Conservation (phyloP, 192 early-diverging fungal genomes). For the Rhizophagus prolifer region DNA sequence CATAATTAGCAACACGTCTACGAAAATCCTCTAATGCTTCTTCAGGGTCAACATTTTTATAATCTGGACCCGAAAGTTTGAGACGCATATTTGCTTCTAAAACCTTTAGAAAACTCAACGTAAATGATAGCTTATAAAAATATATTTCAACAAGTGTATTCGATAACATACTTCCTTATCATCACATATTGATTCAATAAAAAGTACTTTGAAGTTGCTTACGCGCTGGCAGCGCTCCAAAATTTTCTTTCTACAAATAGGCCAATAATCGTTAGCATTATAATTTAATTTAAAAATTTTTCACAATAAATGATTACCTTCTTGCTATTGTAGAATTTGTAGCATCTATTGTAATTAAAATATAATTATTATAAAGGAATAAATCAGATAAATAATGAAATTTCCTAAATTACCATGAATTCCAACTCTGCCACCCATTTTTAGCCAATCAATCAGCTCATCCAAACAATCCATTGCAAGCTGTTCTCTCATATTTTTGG, state of each 20-base stretch:
- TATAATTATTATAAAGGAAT: slow-evolving; percentile 15
- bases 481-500: slow-evolving; percentile 76
- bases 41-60: slow-evolving; percentile 79
- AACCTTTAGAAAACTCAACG: slow-evolving; percentile 36
- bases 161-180: slow-evolving; percentile 49
- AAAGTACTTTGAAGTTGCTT: slow-evolving; percentile 66
- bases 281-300: slow-evolving; percentile 26
- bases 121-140: neutral
- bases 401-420: slow-evolving; percentile 53
- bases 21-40: slow-evolving; percentile 84
- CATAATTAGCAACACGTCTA: slow-evolving; percentile 86
- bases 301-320: slow-evolving; percentile 51
- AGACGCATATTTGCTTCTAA: slow-evolving; percentile 83
- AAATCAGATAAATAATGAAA: neutral
- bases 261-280: slow-evolving; percentile 40
- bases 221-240: slow-evolving; percentile 60
- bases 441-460: slow-evolving; percentile 88
- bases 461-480: slow-evolving; percentile 90
- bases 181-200: slow-evolving; percentile 87
- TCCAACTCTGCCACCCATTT: slow-evolving; percentile 83
- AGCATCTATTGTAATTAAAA: slow-evolving; percentile 66
- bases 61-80: slow-evolving; percentile 94
- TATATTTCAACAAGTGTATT: slow-evolving; percentile 32
- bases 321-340: slow-evolving; percentile 91
- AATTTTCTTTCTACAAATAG: slow-evolving; percentile 46